Base-by-base conservation (phyloP, 1,284 basidiomycete genomes). In the Filobasidium uniguttulatum region DNA sequence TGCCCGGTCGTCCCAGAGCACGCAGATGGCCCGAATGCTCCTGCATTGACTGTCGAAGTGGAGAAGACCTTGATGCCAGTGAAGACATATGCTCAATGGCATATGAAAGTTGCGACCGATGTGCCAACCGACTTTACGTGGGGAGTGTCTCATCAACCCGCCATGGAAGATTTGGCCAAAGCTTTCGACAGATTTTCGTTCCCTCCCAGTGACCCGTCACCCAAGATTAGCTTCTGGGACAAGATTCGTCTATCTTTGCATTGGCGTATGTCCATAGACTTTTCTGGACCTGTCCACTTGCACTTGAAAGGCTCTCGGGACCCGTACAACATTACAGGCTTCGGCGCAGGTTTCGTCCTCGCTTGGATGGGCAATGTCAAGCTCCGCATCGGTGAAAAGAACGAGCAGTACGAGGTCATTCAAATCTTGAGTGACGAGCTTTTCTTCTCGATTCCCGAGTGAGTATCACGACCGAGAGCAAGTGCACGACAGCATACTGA, bases 1-100 rank as follows among this genome's bases (percentile, higher is more conserved):
- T 83, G 81, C 57, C 71, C 74, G 5, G 72, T 91, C 48, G 70
- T 84, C 35, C 73, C 76, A 19, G 63, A 67, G 2, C 69, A 77
- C 44, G 73, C 76, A 26, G 77, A 79, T 34, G 64, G 75, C 26
- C 63, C 70, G 12, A 78, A 77, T 17, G 74, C 78, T 19, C 65
- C 71, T 3, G 73, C 78, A 8, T 77, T 91, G 47, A 70, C 72
- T 5, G 70, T 94, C 20, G 64, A 73, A 33, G 76, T 96, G 28
- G 88, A 89, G 0, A 96, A 93, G 66, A 90, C 89, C 0, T 82
- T 90, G 51, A 93, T 93, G 85, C 85, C 91, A 0, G 83, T 91
- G 60, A 97, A 97, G 69, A 85, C 82, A 20, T 97, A 93, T 63
- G 86, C 87, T 3, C 76, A 78, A 37, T 84, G 90, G 3, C 70